Evolutionary conservation across 495 filamentous ascomycete species (phyloP), one percentile per base, ranked within the genome.

Genomic region (Neurospora sp.): DNA sequence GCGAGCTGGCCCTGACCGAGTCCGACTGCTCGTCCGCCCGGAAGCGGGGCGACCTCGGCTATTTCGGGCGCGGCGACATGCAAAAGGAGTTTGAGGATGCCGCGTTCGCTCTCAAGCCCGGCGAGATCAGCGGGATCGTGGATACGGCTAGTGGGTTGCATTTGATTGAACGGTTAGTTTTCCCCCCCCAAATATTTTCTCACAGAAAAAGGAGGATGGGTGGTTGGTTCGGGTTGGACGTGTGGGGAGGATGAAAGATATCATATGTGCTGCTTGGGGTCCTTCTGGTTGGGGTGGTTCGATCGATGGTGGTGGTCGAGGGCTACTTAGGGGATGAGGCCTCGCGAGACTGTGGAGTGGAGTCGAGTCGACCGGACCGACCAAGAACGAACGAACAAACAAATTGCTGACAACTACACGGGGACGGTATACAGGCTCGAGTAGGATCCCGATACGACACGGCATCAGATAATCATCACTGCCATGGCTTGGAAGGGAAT

Each of bases 11-110:
- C 6, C 85, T 89, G 72, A 91, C 89, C 35, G 96, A 98, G 82
- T 96, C 92, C 14, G 96, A 99, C 84, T 98, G 95, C 82, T 96
- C 91, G 83, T 97, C 93, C 79, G 94, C 95, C 3, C 88, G 93
- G 75, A 99, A 98, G 87, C 89, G 89, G 76, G 96, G 96, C 40
- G 96, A 98, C 83, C 84, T 99, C 86, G 96, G 96, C 1, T 97
- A 93, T 81, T 99, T 99, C 78, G 94, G 93, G 31, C 89, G 83
- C 72, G 92, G 93, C 6, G 96, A 99, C 77, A 99, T 99, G 96
- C 96, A 99, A 79, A 97, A 95, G 85, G 96, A 98, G 82, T 99
- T 99, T 75, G 96, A 98, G 81, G 93, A 97, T 40, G 94, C 94
- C 0, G 91, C 95, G 4, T 98, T 98, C 84, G 89, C 89, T 16